phyloP scores from a whole-genome alignment of 805 yeast species.

The Maudiozyma barnettii region DNA sequence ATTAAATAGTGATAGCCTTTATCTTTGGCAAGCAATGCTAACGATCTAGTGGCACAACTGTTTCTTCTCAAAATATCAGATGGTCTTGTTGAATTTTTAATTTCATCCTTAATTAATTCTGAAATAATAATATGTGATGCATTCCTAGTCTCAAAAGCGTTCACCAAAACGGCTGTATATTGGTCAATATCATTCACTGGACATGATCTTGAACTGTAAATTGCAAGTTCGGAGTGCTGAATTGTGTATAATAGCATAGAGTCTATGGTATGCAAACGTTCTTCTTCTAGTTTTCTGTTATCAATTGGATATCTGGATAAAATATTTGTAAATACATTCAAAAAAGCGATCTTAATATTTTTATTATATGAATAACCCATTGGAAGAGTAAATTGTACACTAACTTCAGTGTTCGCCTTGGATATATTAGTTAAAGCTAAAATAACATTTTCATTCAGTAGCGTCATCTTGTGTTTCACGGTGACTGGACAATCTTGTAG shows the following conservation, averaged over 20 bases:
- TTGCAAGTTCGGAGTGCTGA: conserved; percentile 35
- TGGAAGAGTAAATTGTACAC: conserved; percentile 65
- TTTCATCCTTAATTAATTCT: conserved; percentile 52
- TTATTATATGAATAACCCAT: conserved; percentile 65
- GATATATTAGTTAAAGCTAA: conserved; percentile 58
- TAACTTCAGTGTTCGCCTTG: conserved; percentile 66
- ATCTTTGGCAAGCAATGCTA: conserved; percentile 61
- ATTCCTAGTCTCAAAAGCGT: conserved; percentile 40
- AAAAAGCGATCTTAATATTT: conserved; percentile 59
- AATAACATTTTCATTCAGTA: conserved; percentile 54
- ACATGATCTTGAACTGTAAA: conserved; percentile 51
- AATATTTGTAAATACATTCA: conserved; percentile 69
- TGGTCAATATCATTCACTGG: conserved; percentile 63
- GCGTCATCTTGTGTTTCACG: conserved; percentile 43
- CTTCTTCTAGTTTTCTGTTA: conserved; percentile 21
- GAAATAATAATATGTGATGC: conserved; percentile 40
- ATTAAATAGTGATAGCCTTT: conserved; percentile 53
- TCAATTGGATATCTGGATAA: conserved; percentile 30
- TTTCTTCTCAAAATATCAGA: conserved; percentile 73
- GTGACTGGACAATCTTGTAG: conserved; percentile 30
- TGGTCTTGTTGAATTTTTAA: conserved; percentile 47
- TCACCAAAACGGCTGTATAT: conserved; percentile 55
- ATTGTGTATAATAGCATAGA: conserved; percentile 27
- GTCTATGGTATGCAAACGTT: conserved; percentile 19
- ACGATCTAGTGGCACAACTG: conserved; percentile 69